Evolutionary conservation across 371 early-diverging fungal genomes (phyloP), one percentile per base, ranked within the genome.

Genomic region (Syncephalastrum contaminatum): DNA sequence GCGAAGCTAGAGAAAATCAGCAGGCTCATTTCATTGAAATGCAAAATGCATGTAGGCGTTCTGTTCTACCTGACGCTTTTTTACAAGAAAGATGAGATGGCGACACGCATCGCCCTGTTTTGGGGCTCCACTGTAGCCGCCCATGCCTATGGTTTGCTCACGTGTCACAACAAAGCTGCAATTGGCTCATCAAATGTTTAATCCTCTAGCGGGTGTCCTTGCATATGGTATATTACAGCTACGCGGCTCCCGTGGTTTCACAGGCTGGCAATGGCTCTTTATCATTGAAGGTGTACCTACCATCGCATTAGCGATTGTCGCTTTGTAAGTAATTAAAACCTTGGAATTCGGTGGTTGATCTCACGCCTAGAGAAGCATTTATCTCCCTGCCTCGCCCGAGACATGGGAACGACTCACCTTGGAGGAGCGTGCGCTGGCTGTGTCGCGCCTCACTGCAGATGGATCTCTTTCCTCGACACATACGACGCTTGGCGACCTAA

Each of bases 231-330:
- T 77, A 14, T 51, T 77, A 20, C 71, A 62, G 43, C 19, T 77
- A 4, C 59, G 77, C 48, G 77, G 77, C 0, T 51, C 60, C 21
- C 51, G 60, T 27, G 69, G 73, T 1, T 51, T 77, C 51, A 54
- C 77, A 16, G 77, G 77, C 0, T 77, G 77, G 77, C 77, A 75
- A 62, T 77, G 79, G 79, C 41, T 78, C 8, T 78, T 78, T 48
- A 22, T 78, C 5, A 70, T 78, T 19, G 79, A 78, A 58, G 79
- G 79, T n/a, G 52, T 78, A n/a, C 79, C 79, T 2, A 75, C 79
- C 5, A 66, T 78, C 15, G 0, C 71, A 15, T 61, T 77, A 15
- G 74, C 70, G 3, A 21, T 62, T 1, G 47, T 70, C 27, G 74
- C 74, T 36, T 64, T 54, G 76, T 72, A 67, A 62, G 66, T 45